Evolutionary conservation across 2,329 filamentous ascomycete genomes (phyloP).

Genomic region (Zasmidium cellare): DNA sequence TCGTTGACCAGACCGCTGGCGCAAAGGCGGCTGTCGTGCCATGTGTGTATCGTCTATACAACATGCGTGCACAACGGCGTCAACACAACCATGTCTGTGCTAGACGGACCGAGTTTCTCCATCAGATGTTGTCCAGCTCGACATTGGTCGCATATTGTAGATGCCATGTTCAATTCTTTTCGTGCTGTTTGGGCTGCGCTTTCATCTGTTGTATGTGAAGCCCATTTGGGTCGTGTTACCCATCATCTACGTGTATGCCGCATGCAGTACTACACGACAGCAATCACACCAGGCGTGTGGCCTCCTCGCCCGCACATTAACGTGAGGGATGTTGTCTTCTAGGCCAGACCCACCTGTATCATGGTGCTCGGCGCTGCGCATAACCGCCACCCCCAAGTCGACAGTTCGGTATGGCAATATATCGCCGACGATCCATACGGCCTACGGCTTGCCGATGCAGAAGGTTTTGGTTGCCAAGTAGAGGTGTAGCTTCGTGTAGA

Average conservation of each 20-base stretch:
- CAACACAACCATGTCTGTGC: slow-evolving; percentile 12
- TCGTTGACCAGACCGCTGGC: not conserved
- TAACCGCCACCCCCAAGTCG: not conserved
- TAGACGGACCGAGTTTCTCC: slow-evolving; percentile 12
- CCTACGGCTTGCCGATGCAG: slow-evolving; percentile 1
- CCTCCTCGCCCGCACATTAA: not conserved
- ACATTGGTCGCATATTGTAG: not conserved
- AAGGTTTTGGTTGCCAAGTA: slow-evolving; percentile 11
- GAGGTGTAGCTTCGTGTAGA: slow-evolving; percentile 15
- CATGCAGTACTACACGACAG: not conserved
- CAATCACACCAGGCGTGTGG: not conserved
- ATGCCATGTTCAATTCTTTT: not conserved
- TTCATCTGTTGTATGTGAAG: not conserved
- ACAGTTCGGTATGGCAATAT: not conserved
- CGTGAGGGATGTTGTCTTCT: not conserved
- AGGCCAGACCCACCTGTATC: not conserved
- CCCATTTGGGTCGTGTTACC: not conserved
- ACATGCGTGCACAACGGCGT: slow-evolving; percentile 14
- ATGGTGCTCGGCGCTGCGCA: not conserved
- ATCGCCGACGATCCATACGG: slow-evolving; percentile 6
- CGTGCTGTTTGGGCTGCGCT: not conserved
- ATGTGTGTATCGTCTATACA: slow-evolving; percentile 17
- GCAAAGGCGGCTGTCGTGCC: not conserved
- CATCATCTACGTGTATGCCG: not conserved
- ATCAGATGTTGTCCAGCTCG: not conserved